Evolutionary conservation across 208 protist genomes (phyloP), one percentile per base, ranked within the genome.

Genomic region (Crithidia acanthocephali): DNA sequence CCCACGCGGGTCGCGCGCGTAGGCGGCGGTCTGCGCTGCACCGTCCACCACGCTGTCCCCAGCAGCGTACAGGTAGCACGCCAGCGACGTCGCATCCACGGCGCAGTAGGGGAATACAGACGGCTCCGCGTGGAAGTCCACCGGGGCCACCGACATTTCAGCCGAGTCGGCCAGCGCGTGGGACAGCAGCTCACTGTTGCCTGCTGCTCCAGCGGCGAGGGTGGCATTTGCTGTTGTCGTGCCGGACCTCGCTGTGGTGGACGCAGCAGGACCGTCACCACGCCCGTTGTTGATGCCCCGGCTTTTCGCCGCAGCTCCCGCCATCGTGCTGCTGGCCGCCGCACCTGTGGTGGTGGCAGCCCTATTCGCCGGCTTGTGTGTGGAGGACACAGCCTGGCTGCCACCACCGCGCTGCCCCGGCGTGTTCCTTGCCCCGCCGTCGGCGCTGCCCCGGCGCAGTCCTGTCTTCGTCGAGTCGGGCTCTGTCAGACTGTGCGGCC

Each of bases 51-150:
- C 62, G 23, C 7, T 23, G 2, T 58, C 62, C 48, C 62, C 25
- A 22, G 13, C 48, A 6, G 62, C 30, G 48, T 58, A 68, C 1
- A 68, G 48, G 48, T 68, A 68, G 48, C 62, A 68, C 33, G 50
- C 62, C 30, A 68, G 62, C 7, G 62, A 42, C 48, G 62, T 35
- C 22, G 62, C 22, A 23, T 68, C 62, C 4, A 35, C 33, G 1
- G 62, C 35, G 62, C 62, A 68, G 48, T 68, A 68, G 0, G 62
- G 62, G 33, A 68, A 68, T 20, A 33, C 16, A 9, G 32, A 56
- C 23, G 62, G 62, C 18, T 58, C 62, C 3, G 48, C 50, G 23
- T 58, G 13, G 22, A 68, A 57, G 33, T 68, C 33, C 33, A 58
- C 62, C 33, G 18, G n/a, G 16, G 30, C 23, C 22, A 65, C 13